Evolutionary conservation across 306 rosid species (phyloP).

Genomic region (Trifolium repens): DNA sequence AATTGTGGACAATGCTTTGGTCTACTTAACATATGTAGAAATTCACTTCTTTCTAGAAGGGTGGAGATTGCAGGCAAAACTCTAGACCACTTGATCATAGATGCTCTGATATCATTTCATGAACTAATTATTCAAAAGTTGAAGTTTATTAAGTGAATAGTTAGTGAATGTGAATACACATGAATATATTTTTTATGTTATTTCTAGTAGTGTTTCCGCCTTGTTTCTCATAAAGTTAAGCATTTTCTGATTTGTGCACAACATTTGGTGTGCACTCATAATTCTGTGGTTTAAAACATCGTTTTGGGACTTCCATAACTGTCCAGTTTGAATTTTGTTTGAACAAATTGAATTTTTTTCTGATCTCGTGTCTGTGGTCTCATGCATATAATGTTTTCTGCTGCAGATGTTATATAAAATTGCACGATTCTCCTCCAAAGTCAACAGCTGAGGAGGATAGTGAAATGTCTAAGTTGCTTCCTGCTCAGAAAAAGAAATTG

Average conservation of each 20-base stretch:
- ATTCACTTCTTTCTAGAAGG: background rate
- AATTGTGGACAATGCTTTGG: background rate
- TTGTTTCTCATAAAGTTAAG: conserved; percentile 11
- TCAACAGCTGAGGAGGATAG: conserved; percentile 77
- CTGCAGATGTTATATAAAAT: conserved; percentile 86
- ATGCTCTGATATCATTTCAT: background rate
- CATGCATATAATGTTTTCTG: conserved; percentile 39
- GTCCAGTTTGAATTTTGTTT: background rate
- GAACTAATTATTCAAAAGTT: background rate
- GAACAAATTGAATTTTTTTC: conserved; percentile 11
- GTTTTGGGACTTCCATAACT: conserved; percentile 16
- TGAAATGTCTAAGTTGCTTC: conserved; percentile 83
- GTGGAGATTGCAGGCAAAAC: background rate
- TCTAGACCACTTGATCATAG: conserved; percentile 2
- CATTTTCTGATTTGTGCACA: background rate
- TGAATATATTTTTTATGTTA: background rate
- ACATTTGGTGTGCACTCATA: conserved; percentile 15
- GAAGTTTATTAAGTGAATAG: background rate
- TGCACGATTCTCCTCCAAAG: conserved; percentile 88
- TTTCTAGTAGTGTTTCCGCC: background rate
- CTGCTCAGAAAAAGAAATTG: conserved; percentile 97
- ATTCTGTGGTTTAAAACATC: conserved; percentile 10
- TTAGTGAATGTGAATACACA: background rate
- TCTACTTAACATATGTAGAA: background rate
- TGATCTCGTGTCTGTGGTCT: conserved; percentile 27